Conservation (phyloP, 257 asterid species). For the Petunia secreta region DNA sequence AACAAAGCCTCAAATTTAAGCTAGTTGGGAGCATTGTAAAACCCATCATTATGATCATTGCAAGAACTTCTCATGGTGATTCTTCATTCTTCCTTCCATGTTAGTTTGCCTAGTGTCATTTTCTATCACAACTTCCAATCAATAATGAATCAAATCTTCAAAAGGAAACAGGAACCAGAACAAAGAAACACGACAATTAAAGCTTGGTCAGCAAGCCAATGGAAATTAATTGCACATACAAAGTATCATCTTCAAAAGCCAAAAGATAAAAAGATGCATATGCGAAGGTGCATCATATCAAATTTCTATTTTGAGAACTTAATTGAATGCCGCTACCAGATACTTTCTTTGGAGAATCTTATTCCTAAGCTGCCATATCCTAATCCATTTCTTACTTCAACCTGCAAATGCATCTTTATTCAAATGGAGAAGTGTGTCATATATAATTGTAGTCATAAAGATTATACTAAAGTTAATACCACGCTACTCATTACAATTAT, state of each 20-base stretch:
- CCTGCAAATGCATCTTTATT: conserved; percentile 12
- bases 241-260: not conserved
- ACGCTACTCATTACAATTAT: not conserved
- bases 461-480: not conserved
- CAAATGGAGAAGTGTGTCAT: not conserved
- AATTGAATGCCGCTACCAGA: not conserved
- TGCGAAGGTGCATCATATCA: not conserved
- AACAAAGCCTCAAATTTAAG: conserved; percentile 2
- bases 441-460: conserved; percentile 14
- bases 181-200: not conserved
- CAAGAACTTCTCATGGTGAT: conserved; percentile 10
- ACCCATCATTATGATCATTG: not conserved
- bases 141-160: conserved; percentile 4
- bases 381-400: conserved; percentile 16
- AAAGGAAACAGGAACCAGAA: not conserved
- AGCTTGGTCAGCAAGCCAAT: not conserved
- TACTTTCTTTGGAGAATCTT: not conserved
- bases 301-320: conserved; percentile 23
- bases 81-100: conserved; percentile 13
- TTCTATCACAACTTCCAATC: conserved; percentile 13
- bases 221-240: conserved; percentile 13
- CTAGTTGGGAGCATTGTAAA: conserved; percentile 9
- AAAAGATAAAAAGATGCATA: conserved; percentile 12
- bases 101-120: conserved; percentile 14
- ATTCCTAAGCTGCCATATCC: not conserved